These are phyloP conservation scores for Tricholoma furcatifolium DNA, from an alignment of 768 basidiomycete genomes.

Conservation along the genomic window DNA sequence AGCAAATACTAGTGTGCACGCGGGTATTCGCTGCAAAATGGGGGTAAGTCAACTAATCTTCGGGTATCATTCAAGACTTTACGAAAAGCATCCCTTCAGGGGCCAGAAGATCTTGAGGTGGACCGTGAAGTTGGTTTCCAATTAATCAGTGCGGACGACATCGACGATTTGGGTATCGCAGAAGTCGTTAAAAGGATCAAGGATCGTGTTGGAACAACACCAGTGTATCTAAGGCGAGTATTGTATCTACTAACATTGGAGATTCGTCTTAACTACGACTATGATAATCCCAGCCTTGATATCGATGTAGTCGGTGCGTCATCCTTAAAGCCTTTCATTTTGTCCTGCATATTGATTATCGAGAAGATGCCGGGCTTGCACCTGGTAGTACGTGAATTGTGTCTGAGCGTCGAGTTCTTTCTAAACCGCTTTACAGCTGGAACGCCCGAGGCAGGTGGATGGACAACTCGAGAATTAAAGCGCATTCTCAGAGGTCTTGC, in stretches of 20 bases:
- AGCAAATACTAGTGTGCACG: conserved; percentile 77
- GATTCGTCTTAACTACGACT: background rate
- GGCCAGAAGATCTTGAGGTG: conserved; percentile 58
- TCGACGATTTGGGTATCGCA: conserved; percentile 74
- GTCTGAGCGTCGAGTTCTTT: background rate
- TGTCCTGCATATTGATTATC: conserved; percentile 1
- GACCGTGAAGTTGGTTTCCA: conserved; percentile 78
- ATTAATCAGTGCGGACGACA: conserved; percentile 76
- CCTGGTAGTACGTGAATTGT: conserved; percentile 61
- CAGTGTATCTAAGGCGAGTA: conserved; percentile 72
- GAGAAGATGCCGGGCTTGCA: conserved; percentile 68
- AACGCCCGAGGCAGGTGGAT: conserved; percentile 83
- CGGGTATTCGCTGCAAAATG: conserved; percentile 81
- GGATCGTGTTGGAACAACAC: conserved; percentile 65
- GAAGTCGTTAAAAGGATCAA: conserved; percentile 73
- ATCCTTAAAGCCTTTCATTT: background rate
- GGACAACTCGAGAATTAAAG: conserved; percentile 82
- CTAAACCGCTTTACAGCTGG: conserved; percentile 48
- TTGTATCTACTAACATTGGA: background rate
- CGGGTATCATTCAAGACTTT: background rate
- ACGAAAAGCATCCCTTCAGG: conserved; percentile 41
- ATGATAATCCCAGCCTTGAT: conserved; percentile 50
- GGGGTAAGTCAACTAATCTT: conserved; percentile 25
- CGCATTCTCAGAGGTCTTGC: conserved; percentile 76
- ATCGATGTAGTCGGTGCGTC: conserved; percentile 74